Percentiles rank a stretch among this genome's conserved stretches.
phyloP scores from a whole-genome alignment of 768 basidiomycete genomes.

The Tulasnella sp. region DNA sequence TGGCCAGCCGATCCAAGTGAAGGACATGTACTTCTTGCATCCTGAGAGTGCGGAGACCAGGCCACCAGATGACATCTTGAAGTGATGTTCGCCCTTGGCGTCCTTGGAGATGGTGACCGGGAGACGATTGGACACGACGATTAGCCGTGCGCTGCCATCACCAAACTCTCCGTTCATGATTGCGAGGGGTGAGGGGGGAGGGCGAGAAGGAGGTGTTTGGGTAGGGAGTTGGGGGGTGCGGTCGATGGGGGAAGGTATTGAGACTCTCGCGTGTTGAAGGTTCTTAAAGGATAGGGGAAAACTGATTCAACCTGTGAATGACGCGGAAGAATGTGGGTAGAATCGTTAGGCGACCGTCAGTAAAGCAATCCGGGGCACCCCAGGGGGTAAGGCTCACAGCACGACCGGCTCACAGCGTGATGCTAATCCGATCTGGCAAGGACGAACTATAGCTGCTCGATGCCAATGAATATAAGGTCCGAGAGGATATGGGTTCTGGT shows the following conservation, averaged over 20 bases:
- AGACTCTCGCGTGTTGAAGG: not conserved
- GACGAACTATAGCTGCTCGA: too few species aligned
- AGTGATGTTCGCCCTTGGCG: constrained; percentile 85
- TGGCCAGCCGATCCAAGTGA: constrained; percentile 97
- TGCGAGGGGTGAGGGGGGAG: constrained; percentile 8
- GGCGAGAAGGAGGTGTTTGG: not conserved
- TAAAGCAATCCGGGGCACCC: not conserved
- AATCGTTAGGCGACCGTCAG: constrained; percentile 3
- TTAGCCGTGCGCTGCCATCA: constrained; percentile 54
- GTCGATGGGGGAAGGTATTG: not conserved
- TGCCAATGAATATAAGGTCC: too few species aligned
- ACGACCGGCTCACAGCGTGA: not conserved
- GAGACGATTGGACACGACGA: constrained; percentile 92
- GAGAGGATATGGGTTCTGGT: too few species aligned
- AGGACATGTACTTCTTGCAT: constrained; percentile 95
- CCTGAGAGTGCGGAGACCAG: constrained; percentile 95
- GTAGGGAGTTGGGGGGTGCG: not conserved
- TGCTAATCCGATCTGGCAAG: too few species aligned
- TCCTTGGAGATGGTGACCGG: constrained; percentile 95
- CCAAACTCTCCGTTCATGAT: constrained; percentile 27
- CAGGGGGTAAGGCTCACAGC: not conserved
- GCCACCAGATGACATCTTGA: constrained; percentile 98
- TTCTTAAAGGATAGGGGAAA: not conserved
- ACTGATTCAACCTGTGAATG: constrained; percentile 9
- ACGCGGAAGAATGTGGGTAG: not conserved